Conservation (phyloP, 768 basidiomycete genomes). For the Pholiota conissans region DNA sequence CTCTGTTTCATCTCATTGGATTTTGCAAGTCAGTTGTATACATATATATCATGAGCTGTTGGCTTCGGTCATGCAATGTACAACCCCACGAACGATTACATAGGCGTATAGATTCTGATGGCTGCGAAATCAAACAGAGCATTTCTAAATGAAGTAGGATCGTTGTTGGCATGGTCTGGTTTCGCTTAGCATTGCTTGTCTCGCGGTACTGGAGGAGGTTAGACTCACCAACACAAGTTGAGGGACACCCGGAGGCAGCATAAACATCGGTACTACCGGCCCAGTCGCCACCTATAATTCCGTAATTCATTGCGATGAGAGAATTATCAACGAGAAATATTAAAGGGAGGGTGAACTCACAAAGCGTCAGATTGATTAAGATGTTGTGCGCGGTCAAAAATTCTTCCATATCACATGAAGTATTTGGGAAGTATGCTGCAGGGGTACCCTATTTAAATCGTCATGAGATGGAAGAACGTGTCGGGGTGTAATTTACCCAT, state of each 20-base stretch:
- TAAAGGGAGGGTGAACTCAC: slow-evolving; percentile 13
- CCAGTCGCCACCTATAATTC: slow-evolving; percentile 47
- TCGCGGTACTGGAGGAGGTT: too few relatives aligned
- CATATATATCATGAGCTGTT: not conserved
- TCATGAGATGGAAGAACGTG: not conserved
- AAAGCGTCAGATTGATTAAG: slow-evolving; percentile 58
- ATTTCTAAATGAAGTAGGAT: slow-evolving; percentile 59
- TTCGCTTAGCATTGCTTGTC: too few relatives aligned
- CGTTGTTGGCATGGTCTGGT: slow-evolving; percentile 58
- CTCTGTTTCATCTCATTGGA: not conserved
- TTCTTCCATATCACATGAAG: slow-evolving; percentile 53
- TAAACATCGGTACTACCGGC: slow-evolving; percentile 55
- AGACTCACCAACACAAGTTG: slow-evolving; percentile 57
- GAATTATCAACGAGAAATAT: not conserved
- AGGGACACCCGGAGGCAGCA: slow-evolving; percentile 49
- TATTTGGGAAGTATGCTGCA: slow-evolving; percentile 58
- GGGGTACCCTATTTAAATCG: slow-evolving; percentile 47
- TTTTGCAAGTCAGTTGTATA: not conserved
- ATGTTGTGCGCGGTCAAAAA: slow-evolving; percentile 60
- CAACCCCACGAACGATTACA: not conserved
- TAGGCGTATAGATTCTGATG: slow-evolving; percentile 37
- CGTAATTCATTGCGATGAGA: not conserved
- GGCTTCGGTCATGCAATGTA: not conserved
- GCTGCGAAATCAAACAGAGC: slow-evolving; percentile 72
- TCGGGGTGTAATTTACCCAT: slow-evolving; percentile 34